phyloP scores from a whole-genome alignment of 768 basidiomycete genomes.

The Collybia sordida region DNA sequence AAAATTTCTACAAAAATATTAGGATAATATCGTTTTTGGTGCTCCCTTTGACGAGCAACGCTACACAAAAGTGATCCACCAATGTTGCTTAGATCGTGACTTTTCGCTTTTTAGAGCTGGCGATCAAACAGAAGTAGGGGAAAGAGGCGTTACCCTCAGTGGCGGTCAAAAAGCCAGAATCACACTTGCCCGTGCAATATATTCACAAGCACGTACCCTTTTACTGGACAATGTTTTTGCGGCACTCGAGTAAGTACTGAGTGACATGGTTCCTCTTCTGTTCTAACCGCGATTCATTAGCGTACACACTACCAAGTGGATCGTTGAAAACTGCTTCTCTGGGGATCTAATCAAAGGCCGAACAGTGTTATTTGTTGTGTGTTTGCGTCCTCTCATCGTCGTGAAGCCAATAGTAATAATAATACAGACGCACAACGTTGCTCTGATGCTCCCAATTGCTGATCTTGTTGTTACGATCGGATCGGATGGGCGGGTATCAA shows the following conservation, averaged over 20 bases:
- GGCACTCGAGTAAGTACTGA: slow-evolving; percentile 47
- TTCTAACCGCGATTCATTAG: slow-evolving; percentile 4
- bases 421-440: slow-evolving; percentile 48
- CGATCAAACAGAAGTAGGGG: slow-evolving; percentile 69
- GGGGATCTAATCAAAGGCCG: slow-evolving; percentile 76
- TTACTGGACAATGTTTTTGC: slow-evolving; percentile 74
- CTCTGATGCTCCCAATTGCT: slow-evolving; percentile 51
- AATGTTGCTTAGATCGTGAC: slow-evolving; percentile 74
- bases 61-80: slow-evolving; percentile 74
- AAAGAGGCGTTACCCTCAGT: slow-evolving; percentile 62
- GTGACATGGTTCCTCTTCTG: too few relatives aligned
- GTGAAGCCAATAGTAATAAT: too few relatives aligned
- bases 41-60: slow-evolving; percentile 70
- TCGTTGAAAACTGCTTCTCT: slow-evolving; percentile 78
- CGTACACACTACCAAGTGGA: slow-evolving; percentile 78
- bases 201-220: slow-evolving; percentile 55
- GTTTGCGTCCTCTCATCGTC: too few relatives aligned
- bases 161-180: slow-evolving; percentile 57
- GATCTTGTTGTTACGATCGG: slow-evolving; percentile 56
- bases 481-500: slow-evolving; percentile 49
- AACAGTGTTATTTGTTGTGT: slow-evolving; percentile 79
- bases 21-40: slow-evolving; percentile 85
- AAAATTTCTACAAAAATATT: not conserved
- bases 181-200: slow-evolving; percentile 45
- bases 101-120: slow-evolving; percentile 67